phyloP scores from a whole-genome alignment of 257 asterid species.

The Petunia secreta region DNA sequence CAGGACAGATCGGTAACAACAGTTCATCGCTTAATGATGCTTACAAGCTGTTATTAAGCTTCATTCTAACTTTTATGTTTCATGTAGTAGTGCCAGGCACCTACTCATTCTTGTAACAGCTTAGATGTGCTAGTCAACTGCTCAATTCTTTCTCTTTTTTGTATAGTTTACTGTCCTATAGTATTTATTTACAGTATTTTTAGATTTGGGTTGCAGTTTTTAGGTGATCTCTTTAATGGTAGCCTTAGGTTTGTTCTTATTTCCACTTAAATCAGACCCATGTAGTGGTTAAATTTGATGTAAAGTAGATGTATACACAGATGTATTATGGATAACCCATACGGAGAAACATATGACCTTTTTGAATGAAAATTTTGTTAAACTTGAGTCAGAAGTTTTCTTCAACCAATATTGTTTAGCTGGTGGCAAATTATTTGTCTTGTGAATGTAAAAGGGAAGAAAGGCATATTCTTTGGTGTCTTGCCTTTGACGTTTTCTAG shows the following conservation, averaged over 20 bases:
- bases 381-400: not conserved
- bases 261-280: not conserved
- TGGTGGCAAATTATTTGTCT: not conserved
- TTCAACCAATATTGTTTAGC: not conserved
- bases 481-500: not conserved
- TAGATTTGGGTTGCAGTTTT: not conserved
- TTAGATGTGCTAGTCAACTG: constrained; percentile 18
- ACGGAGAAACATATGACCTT: not conserved
- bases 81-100: constrained; percentile 45
- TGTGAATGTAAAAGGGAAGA: not conserved
- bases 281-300: constrained; percentile 11
- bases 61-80: constrained; percentile 43
- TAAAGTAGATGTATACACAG: constrained; percentile 1
- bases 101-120: constrained; percentile 49
- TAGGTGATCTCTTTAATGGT: not conserved
- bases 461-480: not conserved
- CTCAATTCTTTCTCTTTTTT: constrained; percentile 14
- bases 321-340: not conserved
- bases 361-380: constrained; percentile 1
- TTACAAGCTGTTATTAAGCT: constrained; percentile 30
- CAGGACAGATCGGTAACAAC: constrained; percentile 56
- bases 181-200: constrained; percentile 15
- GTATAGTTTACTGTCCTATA: constrained; percentile 11
- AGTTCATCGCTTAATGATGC: constrained; percentile 35
- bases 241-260: not conserved